Conservation (phyloP, 805 yeast genomes). For the Yamadazyma sp. region DNA sequence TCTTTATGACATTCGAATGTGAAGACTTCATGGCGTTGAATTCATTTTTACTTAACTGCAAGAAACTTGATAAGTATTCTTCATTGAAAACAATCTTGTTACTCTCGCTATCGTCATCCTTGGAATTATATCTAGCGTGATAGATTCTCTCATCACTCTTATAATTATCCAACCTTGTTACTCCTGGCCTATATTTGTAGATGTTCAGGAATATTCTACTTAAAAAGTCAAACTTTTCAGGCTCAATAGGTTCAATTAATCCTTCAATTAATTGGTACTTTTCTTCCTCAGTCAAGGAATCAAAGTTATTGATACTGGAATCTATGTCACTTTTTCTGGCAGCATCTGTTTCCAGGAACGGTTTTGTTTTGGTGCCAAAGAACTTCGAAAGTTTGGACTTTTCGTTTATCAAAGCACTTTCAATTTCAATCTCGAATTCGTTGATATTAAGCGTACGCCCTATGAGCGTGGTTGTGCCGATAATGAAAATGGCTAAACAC, state of each 20-base stretch:
- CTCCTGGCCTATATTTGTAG: conserved; percentile 45
- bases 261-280: conserved; percentile 10
- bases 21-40: conserved; percentile 44
- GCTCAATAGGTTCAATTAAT: conserved; percentile 8
- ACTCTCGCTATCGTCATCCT: conserved; percentile 27
- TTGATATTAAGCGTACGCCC: conserved; percentile 6
- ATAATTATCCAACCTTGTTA: conserved; percentile 44
- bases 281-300: conserved; percentile 4
- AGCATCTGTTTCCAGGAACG: conserved; percentile 17
- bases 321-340: conserved; percentile 12
- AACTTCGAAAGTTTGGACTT: conserved; percentile 3
- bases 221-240: conserved; percentile 32
- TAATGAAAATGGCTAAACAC: conserved; percentile 1
- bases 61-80: conserved; percentile 48
- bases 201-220: conserved; percentile 41
- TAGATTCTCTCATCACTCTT: conserved; percentile 47
- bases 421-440: conserved; percentile 15
- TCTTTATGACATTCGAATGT: conserved; percentile 46
- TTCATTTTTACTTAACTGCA: conserved; percentile 46
- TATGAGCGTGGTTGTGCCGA: neutral
- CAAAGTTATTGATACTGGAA: conserved; percentile 15
- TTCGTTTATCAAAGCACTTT: conserved; percentile 11
- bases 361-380: conserved; percentile 13
- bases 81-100: conserved; percentile 47
- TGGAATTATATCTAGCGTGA: conserved; percentile 50